These are phyloP conservation scores for Ogataea pilisensis DNA, from an alignment of 805 yeast genomes.

Conservation along the genomic window DNA sequence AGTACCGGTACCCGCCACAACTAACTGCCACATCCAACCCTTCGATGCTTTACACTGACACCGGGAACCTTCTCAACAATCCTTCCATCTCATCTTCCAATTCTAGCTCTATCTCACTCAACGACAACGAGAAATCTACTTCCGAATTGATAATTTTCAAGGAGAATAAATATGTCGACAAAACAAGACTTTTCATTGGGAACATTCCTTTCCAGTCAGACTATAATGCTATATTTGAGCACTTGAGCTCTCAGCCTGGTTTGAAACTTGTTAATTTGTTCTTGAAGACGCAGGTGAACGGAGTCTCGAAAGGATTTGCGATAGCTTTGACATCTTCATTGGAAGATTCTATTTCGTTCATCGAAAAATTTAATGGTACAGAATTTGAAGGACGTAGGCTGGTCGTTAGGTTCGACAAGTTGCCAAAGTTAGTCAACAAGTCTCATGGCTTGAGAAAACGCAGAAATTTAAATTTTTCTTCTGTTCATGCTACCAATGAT, in stretches of 20 bases:
- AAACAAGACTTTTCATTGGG: constrained; percentile 47
- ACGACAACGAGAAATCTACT: constrained; percentile 21
- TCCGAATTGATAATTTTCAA: constrained; percentile 22
- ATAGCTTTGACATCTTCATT: constrained; percentile 49
- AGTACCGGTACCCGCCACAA: no score
- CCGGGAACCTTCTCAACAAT: no score
- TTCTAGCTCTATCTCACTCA: constrained; percentile 4
- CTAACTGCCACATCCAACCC: no score
- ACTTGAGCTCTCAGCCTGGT: constrained; percentile 8
- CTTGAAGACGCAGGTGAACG: constrained; percentile 37
- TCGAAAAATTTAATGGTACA: constrained; percentile 45
- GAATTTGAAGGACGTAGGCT: constrained; percentile 57
- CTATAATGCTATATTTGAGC: constrained; percentile 12
- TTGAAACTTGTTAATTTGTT: constrained; percentile 12
- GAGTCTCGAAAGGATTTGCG: constrained; percentile 57
- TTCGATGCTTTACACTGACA: no score
- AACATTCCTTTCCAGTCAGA: constrained; percentile 45
- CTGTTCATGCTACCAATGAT: neutral
- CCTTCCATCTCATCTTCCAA: constrained; percentile 2
- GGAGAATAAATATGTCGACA: constrained; percentile 34
- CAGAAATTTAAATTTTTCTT: constrained; percentile 14
- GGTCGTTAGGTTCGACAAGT: constrained; percentile 58
- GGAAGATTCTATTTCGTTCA: constrained; percentile 45
- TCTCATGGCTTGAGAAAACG: constrained; percentile 22
- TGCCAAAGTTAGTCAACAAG: constrained; percentile 36